A percentile compares a stretch with the other conserved stretches of the same genome.
Conservation (phyloP, 108 stramenopile species). For the Pseudonitzschia multiseries region DNA sequence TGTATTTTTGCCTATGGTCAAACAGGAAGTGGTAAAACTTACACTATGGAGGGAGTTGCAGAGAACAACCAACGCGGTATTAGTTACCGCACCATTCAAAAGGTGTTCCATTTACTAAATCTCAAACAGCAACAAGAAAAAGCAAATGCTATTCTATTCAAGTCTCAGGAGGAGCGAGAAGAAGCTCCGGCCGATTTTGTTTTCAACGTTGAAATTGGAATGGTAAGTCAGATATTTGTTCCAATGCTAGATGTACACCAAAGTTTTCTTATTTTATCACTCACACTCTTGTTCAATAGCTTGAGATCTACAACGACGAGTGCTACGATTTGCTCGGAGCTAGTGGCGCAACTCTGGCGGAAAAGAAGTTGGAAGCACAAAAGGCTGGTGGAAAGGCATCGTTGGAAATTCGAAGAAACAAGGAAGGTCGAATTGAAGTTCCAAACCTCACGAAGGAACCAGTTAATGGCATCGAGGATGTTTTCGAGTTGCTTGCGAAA, state of each 20-base stretch:
- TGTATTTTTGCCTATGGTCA: constrained; percentile 99
- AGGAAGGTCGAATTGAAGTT: constrained; percentile 87
- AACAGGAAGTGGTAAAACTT: constrained; percentile 90
- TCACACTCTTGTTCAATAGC: constrained; percentile 27
- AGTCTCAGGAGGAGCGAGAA: constrained; percentile 33
- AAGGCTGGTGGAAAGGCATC: constrained; percentile 62
- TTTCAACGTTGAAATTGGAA: constrained; percentile 44
- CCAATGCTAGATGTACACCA: background rate
- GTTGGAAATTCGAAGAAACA: constrained; percentile 69
- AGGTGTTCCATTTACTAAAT: constrained; percentile 79
- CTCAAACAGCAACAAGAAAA: constrained; percentile 68
- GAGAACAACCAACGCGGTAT: constrained; percentile 80
- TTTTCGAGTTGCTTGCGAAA: constrained; percentile 75
- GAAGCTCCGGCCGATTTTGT: constrained; percentile 44
- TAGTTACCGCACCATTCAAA: constrained; percentile 85
- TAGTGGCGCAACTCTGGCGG: constrained; percentile 40
- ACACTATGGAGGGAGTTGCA: constrained; percentile 84
- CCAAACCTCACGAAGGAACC: constrained; percentile 90
- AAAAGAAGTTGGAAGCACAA: constrained; percentile 57
- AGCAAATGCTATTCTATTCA: constrained; percentile 35
- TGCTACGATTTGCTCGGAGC: constrained; percentile 79
- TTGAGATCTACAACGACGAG: constrained; percentile 92
- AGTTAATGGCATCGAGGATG: constrained; percentile 77
- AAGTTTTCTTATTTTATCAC: background rate
- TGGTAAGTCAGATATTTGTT: constrained; percentile 12